A percentile compares a stretch with the other conserved stretches of the same genome.
These are phyloP conservation scores for Triticum dicoccoides DNA, from an alignment of 176 grass and related monocot species.

Conservation along the genomic window DNA sequence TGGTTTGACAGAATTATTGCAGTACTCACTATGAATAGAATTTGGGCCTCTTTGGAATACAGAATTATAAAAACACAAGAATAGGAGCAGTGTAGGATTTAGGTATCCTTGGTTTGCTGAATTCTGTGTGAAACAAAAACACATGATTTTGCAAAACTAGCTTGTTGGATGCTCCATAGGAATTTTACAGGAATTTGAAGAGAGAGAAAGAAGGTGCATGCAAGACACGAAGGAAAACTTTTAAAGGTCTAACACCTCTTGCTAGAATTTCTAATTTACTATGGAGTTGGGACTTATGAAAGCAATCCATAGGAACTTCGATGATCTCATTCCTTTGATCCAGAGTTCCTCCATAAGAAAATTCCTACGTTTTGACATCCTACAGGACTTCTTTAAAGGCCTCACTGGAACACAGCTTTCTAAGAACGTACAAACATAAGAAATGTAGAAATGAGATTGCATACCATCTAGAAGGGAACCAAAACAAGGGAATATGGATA, in stretches of 20 bases:
- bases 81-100: neutral
- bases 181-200: conserved; percentile 5
- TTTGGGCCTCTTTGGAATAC: neutral
- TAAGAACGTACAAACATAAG: neutral
- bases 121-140: neutral
- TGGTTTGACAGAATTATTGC: conserved; percentile 8
- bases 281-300: neutral
- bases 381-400: neutral
- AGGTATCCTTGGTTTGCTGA: neutral
- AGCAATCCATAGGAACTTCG: neutral
- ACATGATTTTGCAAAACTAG: neutral
- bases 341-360: neutral
- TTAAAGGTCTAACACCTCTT: neutral
- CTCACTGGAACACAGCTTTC: neutral
- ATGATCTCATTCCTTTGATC: conserved; percentile 6
- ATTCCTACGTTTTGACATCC: neutral
- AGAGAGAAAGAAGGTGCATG: neutral
- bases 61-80: neutral
- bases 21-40: neutral
- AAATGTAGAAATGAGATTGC: neutral
- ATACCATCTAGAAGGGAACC: neutral
- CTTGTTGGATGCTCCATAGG: neutral
- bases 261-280: neutral
- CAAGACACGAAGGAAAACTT: neutral
- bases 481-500: neutral